These are phyloP conservation scores for Phyllosticta citribraziliensis DNA, from an alignment of 2,329 filamentous ascomycete genomes.

Conservation along the genomic window DNA sequence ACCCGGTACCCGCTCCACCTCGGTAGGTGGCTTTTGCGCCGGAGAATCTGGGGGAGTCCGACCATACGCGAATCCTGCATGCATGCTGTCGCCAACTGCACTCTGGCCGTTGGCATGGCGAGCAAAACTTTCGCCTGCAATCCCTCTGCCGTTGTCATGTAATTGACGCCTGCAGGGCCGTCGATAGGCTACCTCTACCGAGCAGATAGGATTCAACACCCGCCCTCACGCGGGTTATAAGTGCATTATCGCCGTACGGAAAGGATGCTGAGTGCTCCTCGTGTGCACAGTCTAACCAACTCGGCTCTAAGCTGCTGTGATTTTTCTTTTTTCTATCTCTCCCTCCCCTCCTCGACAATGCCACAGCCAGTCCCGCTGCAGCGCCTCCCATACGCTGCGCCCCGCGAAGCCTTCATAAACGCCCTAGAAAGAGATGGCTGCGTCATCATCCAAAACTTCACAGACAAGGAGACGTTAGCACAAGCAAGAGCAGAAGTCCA, in stretches of 20 bases:
- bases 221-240: neutral
- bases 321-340: neutral
- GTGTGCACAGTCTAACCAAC: neutral
- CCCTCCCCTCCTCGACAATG: neutral
- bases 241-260: neutral
- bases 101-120: neutral
- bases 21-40: neutral
- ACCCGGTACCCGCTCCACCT: no score
- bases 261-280: neutral
- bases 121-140: neutral
- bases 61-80: neutral
- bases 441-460: constrained; percentile 26
- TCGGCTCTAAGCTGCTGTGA: neutral
- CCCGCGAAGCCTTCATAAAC: constrained; percentile 19
- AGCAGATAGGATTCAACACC: neutral
- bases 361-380: constrained; percentile 6
- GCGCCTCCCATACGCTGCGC: constrained; percentile 12
- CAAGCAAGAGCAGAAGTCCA: constrained; percentile 20
- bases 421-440: constrained; percentile 26
- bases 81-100: neutral
- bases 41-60: neutral
- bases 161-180: neutral
- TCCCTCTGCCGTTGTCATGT: neutral
- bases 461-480: constrained; percentile 17
- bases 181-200: neutral